Percentiles rank a stretch among this genome's conserved stretches.
These are phyloP conservation scores for Bipolaris zeicola DNA, from an alignment of 2,329 filamentous ascomycete species.

Conservation along the genomic window DNA sequence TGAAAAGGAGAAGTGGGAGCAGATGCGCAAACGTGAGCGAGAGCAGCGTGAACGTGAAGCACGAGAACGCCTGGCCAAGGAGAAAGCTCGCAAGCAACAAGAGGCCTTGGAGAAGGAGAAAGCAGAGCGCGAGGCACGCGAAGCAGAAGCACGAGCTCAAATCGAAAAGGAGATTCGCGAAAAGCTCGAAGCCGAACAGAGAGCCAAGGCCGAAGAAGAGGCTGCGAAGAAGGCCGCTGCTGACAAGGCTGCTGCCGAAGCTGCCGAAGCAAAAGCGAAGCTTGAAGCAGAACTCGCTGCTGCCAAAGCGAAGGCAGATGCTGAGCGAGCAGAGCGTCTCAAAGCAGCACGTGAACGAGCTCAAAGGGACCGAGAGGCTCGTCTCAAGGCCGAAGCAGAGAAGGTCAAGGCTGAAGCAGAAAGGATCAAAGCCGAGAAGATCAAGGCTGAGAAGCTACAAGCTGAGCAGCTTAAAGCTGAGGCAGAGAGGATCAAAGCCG, in stretches of 20 bases:
- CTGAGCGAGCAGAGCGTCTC: constrained; percentile 36
- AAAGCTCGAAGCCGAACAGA: constrained; percentile 48
- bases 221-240: constrained; percentile 47
- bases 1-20: constrained; percentile 59
- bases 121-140: constrained; percentile 43
- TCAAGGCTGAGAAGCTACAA: constrained; percentile 11
- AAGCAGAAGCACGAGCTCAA: constrained; percentile 44
- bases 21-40: constrained; percentile 54
- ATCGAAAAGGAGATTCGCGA: constrained; percentile 52
- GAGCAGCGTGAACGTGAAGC: constrained; percentile 57
- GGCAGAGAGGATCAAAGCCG: constrained; percentile 44
- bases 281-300: constrained; percentile 40
- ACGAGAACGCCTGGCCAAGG: constrained; percentile 53
- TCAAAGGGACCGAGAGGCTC: constrained; percentile 46
- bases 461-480: constrained; percentile 45
- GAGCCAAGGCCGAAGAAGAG: constrained; percentile 47
- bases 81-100: constrained; percentile 48
- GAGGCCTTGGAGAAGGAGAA: constrained; percentile 50
- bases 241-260: constrained; percentile 40
- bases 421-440: constrained; percentile 27
- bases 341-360: constrained; percentile 45
- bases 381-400: constrained; percentile 44
- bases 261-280: constrained; percentile 42
- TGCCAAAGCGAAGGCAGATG: constrained; percentile 43
- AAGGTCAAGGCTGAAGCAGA: constrained; percentile 38